Evolutionary conservation across 371 early-diverging fungal species (phyloP), one percentile per base, ranked within the genome.

Genomic region (Actinomucor elegans): DNA sequence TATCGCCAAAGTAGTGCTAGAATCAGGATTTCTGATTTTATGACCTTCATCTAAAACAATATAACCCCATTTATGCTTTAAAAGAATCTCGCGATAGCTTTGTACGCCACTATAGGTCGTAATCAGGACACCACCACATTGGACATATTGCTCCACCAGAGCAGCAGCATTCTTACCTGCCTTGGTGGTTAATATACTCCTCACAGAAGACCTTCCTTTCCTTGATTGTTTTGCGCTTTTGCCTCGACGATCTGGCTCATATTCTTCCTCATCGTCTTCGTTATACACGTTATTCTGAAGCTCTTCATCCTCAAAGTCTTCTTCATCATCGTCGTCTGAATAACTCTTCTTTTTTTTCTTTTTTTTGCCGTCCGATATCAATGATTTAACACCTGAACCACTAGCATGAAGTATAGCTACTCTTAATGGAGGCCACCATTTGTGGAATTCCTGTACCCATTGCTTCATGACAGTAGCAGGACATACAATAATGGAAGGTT

Each of bases 41-140:
- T 99, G 99, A 0, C 99, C 99, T 76, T 99, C 99, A 73, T 99
- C 99, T 31, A 99, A 67, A 2, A 99, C 80, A n/a, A 89, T 86
- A 52, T 93, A 94, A 1, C 90, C 89, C 97, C 97, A 99, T 31
- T 73, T 67, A 41, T 85, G 78, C 12, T 81, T 80, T 10, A 92
- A 51, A 3, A 97, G 64, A 0, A 73, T 62, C 8, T 80, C 73
- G 10, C 86, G 67, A 59, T 96, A 86, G 1, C 81, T 75, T 32
- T 89, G 85, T 1, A 96, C 61, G 18, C 91, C 93, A 8, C 85
- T 88, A 55, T 92, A 97, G 0, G 97, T 94, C 1, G 95, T 94
- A 17, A 97, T 70, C 1, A 97, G 29, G 3, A 97, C 79, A 59
- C 94, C 94, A 11, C 97, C 75, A 8, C 35, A n/a, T 46, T 71